Base-by-base conservation (phyloP, 768 basidiomycete species). In the Pulveroboletus ravenelii region DNA sequence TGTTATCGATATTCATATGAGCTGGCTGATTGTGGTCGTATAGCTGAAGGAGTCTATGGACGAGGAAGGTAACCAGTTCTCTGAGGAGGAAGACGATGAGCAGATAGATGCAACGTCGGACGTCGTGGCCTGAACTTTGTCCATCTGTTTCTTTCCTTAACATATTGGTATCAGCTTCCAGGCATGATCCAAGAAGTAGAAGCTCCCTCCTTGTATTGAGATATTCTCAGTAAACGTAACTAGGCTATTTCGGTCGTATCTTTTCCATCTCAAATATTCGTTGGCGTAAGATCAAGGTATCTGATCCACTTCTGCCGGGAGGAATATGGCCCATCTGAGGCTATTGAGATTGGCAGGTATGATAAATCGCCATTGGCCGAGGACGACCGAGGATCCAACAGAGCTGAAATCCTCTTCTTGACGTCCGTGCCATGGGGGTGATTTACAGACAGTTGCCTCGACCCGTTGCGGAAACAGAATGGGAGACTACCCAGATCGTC, bases 11-110 rank as follows among this genome's bases (percentile, higher is more conserved):
- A 23, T 2, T 45, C 9, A n/a, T 18, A 4, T 18, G 18, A 12
- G 34, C 25, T n/a, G 15, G 42, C 36, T 45, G 32, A 45, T 27
- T 23, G 12, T 37, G 3, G 13, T 14, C 12, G 41, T 9, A 6
- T 8, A 62, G 89, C 71, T 92, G 51, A 92, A 85, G 63, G 87
- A 91, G 63, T 79, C 87, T 7, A 91, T 90, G 88, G 85, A 87
- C 43, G 81, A 74, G 6, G 84, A 82, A 42, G 78, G 81, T 12
- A 75, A 80, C 13, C 78, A 78, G 13, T 76, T 80, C 15, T 74
- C 74, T 15, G 78, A 82, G 10, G 78, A 81, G 10, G 71, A 73
- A 14, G 78, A 79, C 4, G 68, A 72, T 17, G 71, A 69, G 30
- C 52, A 56, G 40, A 23, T 55, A 13, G 61, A 63, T 32, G 50